Evolutionary conservation across 306 rosid species (phyloP).

Genomic region (Trifolium subterraneum): DNA sequence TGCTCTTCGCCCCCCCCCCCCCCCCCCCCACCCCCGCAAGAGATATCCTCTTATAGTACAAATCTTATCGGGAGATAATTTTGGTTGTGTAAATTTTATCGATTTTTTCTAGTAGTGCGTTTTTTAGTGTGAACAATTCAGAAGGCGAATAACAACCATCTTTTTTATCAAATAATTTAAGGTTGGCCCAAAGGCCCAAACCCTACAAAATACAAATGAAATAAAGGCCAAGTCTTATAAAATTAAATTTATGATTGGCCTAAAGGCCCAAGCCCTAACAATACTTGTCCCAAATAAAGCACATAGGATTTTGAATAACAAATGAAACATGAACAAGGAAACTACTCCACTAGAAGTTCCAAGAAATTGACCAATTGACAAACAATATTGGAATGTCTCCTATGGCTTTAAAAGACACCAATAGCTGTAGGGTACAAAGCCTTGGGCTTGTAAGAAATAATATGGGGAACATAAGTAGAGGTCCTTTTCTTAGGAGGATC

Average conservation of each 20-base stretch:
- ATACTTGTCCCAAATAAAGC: constrained; percentile 3
- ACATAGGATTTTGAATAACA: constrained; percentile 24
- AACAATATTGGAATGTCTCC: constrained; percentile 30
- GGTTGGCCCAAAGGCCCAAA: neutral
- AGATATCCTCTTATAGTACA: too few relatives aligned
- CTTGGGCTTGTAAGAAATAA: constrained; percentile 49
- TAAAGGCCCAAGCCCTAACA: constrained; percentile 23
- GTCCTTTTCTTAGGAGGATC: constrained; percentile 59
- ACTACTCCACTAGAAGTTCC: neutral
- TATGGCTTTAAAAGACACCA: constrained; percentile 66
- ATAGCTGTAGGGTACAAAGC: constrained; percentile 68
- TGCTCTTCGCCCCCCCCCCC: too few relatives aligned
- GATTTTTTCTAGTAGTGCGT: neutral
- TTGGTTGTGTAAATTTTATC: too few relatives aligned
- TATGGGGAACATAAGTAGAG: constrained; percentile 63
- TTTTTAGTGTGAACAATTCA: neutral
- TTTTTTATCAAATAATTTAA: neutral
- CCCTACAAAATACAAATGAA: too few relatives aligned
- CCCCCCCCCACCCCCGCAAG: too few relatives aligned
- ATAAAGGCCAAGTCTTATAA: too few relatives aligned
- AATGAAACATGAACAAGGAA: constrained; percentile 25
- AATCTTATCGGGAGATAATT: too few relatives aligned
- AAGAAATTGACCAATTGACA: neutral
- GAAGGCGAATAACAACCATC: too few relatives aligned
- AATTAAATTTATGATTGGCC: too few relatives aligned